Base-by-base conservation (phyloP, 2,329 filamentous ascomycete genomes). In the Ophiostoma piceae region DNA sequence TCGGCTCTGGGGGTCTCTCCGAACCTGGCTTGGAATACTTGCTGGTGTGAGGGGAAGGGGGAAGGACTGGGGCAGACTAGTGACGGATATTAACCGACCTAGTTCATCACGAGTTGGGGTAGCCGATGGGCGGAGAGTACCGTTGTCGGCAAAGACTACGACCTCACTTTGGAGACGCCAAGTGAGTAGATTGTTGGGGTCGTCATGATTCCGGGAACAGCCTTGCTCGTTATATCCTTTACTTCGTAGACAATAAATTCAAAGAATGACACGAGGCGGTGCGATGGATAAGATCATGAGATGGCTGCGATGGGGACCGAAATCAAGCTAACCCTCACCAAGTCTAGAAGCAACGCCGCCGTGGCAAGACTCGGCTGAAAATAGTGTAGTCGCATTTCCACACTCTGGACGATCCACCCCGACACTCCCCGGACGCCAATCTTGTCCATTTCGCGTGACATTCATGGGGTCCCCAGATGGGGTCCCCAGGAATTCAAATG, bases 371-470 rank as follows among this genome's bases (percentile, higher is more conserved):
- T 57, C 51, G n/a, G 51, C 51, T 26, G n/a, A 57, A 29, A 26
- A 26, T 57, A 57, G 51, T 57, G 51, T 57, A 57, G 51, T 22
- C 22, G 51, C 2, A 26, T 11, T 26, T 14, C 51, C 51, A 57
- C 22, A 19, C 51, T 11, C 51, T 12, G 22, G 57, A 35, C 4
- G 8, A 35, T 64, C 60, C 60, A 64, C 60, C 29, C 60, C 60
- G 60, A 64, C 60, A 64, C 60, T 64, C 60, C 60, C 60, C 60
- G 60, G 14, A 32, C n/a, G 54, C 19, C 43, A 47, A 47, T 47
- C 19, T 47, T 19, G 29, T 7, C 29, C 7, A 35, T 35, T 16
- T 62, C 35, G 26, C 57, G 57, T 62, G 57, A 35, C 57, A 35
- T 62, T 57, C 51, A 37, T 64, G 60, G 60, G 60, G 60, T 19